phyloP scores from a whole-genome alignment of 2,329 filamentous ascomycete species.

The Pestalotiopsis sp. region DNA sequence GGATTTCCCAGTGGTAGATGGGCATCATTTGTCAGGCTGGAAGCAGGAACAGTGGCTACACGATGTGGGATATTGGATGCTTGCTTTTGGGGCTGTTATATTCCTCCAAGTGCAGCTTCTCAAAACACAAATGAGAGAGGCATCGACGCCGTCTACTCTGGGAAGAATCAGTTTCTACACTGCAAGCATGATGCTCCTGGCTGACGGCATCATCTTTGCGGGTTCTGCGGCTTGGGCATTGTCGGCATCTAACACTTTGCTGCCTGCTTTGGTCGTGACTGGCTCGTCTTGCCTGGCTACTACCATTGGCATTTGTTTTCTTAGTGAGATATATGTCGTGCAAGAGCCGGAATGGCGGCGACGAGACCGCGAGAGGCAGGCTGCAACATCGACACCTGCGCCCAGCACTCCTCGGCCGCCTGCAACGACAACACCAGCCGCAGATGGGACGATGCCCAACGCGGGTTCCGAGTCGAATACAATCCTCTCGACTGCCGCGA shows the following conservation, averaged over 20 bases:
- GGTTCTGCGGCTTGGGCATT: constrained; percentile 59
- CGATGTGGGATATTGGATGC: constrained; percentile 61
- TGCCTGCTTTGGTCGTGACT: constrained; percentile 58
- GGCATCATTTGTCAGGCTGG: constrained; percentile 59
- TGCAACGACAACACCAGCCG: constrained; percentile 15
- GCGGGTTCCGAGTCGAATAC: constrained; percentile 16
- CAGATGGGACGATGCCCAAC: constrained; percentile 16
- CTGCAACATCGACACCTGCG: constrained; percentile 19
- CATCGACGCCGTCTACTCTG: constrained; percentile 68
- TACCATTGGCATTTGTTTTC: constrained; percentile 59
- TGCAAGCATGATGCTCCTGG: constrained; percentile 62
- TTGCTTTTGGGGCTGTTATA: constrained; percentile 58
- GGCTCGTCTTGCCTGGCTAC: constrained; percentile 59
- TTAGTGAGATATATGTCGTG: constrained; percentile 62
- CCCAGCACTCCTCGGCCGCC: constrained; percentile 23
- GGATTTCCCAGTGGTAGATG: constrained; percentile 51
- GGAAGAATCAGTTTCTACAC: constrained; percentile 69
- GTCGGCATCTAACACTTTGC: constrained; percentile 57
- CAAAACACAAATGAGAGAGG: constrained; percentile 67
- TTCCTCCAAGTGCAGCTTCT: constrained; percentile 64
- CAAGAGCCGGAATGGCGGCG: constrained; percentile 61
- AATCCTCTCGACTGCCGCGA: constrained; percentile 24
- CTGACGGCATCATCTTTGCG: constrained; percentile 62
- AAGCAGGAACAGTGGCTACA: constrained; percentile 64
- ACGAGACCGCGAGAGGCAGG: constrained; percentile 35